phyloP scores from a whole-genome alignment of 352 stramenopile species.

The Ophiocytium majus region DNA sequence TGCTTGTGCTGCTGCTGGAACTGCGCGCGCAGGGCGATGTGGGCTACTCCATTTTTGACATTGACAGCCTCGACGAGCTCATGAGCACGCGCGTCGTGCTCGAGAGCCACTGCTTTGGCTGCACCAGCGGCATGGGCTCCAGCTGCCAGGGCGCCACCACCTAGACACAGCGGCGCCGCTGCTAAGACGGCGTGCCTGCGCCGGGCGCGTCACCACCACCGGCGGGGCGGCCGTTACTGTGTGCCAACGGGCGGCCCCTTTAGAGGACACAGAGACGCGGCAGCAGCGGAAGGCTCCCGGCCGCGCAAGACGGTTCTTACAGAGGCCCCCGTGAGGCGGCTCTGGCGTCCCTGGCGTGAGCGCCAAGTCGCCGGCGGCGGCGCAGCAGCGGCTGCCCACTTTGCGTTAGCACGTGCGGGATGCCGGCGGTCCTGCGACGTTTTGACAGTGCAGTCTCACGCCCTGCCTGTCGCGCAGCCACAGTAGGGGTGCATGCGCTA shows the following conservation, averaged over 20 bases:
- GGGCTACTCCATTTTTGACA: conserved; percentile 64
- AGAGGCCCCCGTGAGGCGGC: neutral
- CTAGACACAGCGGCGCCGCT: too few species aligned
- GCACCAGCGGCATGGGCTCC: conserved; percentile 67
- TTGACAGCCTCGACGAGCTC: conserved; percentile 69
- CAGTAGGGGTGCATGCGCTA: too few species aligned
- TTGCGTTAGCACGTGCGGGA: too few species aligned
- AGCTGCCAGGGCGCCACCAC: conserved; percentile 56
- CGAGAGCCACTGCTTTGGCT: conserved; percentile 82
- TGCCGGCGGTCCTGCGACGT: too few species aligned
- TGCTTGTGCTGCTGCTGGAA: too few species aligned
- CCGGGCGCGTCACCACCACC: neutral
- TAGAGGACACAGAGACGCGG: neutral
- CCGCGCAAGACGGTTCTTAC: neutral
- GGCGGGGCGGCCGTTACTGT: neutral
- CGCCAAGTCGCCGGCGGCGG: too few species aligned
- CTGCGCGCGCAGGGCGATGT: conserved; percentile 32
- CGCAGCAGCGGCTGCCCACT: too few species aligned
- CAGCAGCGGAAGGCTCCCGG: neutral
- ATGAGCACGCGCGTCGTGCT: conserved; percentile 64
- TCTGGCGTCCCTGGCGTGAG: too few species aligned
- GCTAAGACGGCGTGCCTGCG: too few species aligned
- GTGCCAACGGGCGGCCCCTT: neutral
- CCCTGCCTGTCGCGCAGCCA: too few species aligned
- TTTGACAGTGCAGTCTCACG: too few species aligned